A percentile compares a stretch with the other conserved stretches of the same genome.
phyloP scores from a whole-genome alignment of 73 alveolate genomes.

The Stentor coeruleus region DNA sequence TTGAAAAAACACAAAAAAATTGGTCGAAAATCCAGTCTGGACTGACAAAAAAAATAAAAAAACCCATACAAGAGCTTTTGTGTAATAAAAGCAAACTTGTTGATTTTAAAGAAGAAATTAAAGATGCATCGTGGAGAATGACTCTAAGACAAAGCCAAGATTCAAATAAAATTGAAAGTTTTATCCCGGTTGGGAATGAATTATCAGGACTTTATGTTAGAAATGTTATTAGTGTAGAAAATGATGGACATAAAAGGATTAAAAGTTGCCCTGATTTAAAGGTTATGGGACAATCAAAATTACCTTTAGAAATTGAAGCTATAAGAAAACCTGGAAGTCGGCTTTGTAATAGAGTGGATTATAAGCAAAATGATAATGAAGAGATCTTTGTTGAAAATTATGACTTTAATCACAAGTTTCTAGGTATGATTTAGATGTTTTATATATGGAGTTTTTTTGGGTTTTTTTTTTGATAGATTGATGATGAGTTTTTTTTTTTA shows the following conservation, averaged over 20 bases:
- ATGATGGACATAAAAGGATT: not conserved
- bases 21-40: not conserved
- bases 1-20: not conserved
- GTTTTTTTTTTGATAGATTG: too few relatives aligned
- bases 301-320: not conserved
- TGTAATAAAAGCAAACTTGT: too few relatives aligned
- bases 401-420: too few relatives aligned
- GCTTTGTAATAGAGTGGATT: too few relatives aligned
- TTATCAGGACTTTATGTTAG: not conserved
- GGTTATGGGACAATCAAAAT: not conserved
- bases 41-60: too few relatives aligned
- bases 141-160: not conserved
- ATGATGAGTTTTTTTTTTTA: too few relatives aligned
- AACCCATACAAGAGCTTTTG: not conserved
- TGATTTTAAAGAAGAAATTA: not conserved
- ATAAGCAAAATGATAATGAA: too few relatives aligned
- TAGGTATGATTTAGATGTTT: too few relatives aligned
- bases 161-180: not conserved
- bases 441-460: too few relatives aligned
- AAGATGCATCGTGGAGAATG: not conserved
- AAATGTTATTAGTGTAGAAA: not conserved
- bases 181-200: not conserved
- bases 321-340: not conserved
- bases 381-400: too few relatives aligned
- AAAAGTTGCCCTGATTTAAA: not conserved